Conservation (phyloP, 225 moss, liverwort and hornwort genomes). For the Rhytidiadelphus loreus region DNA sequence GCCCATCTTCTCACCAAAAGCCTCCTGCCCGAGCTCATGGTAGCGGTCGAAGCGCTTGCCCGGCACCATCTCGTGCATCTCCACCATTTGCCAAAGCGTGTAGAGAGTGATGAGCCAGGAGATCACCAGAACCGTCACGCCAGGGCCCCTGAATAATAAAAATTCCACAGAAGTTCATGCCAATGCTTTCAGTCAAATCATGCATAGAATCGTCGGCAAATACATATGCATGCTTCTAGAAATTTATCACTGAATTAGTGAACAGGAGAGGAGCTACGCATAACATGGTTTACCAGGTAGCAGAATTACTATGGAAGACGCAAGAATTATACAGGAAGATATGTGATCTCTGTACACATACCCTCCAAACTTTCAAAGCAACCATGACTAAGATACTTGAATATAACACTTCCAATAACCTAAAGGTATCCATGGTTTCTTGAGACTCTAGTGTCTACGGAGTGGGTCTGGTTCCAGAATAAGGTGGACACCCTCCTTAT, state of each 20-base stretch:
- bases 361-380: too few relatives aligned
- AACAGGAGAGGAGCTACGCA: not conserved
- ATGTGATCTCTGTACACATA: too few relatives aligned
- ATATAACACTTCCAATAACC: too few relatives aligned
- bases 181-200: not conserved
- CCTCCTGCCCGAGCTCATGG: constrained; percentile 49
- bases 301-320: not conserved
- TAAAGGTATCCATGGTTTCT: too few relatives aligned
- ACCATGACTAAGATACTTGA: too few relatives aligned
- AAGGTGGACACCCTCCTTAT: too few relatives aligned
- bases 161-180: not conserved
- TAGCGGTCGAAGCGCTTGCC: constrained; percentile 49
- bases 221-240: not conserved
- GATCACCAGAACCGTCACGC: constrained; percentile 22
- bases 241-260: not conserved
- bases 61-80: constrained; percentile 64
- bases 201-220: not conserved
- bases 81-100: constrained; percentile 82
- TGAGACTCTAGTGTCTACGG: too few relatives aligned
- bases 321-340: not conserved
- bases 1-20: constrained; percentile 31
- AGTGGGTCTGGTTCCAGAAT: too few relatives aligned
- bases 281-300: not conserved
- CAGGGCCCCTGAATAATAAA: constrained; percentile 31
- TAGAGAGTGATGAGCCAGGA: constrained; percentile 68